Percentiles rank a stretch among this genome's conserved stretches.
phyloP scores from a whole-genome alignment of 225 moss, liverwort and hornwort genomes.

The Marchantia paleacea region DNA sequence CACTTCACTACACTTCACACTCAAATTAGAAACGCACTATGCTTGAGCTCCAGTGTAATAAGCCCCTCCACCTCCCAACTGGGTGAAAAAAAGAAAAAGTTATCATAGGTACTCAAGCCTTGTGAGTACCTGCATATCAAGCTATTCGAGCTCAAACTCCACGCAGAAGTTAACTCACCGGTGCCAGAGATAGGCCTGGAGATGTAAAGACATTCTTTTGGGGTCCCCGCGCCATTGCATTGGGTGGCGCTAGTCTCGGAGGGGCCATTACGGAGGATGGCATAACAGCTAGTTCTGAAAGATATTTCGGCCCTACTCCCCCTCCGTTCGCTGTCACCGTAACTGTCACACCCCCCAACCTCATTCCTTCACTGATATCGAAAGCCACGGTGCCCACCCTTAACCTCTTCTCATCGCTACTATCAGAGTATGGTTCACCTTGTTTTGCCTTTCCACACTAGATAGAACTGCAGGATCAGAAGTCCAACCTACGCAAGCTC shows the following conservation, averaged over 20 bases:
- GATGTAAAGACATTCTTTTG: slow-evolving; percentile 76
- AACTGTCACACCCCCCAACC: slow-evolving; percentile 84
- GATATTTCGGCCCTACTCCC: slow-evolving; percentile 43
- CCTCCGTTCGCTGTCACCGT: slow-evolving; percentile 68
- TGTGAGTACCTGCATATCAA: not conserved
- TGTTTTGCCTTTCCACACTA: not conserved
- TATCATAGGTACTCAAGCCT: slow-evolving; percentile 16
- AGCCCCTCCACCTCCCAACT: slow-evolving; percentile 5
- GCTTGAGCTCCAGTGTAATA: slow-evolving; percentile 7
- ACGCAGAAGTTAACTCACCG: slow-evolving; percentile 45
- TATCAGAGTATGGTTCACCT: not conserved
- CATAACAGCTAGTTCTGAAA: slow-evolving; percentile 83
- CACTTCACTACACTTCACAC: slow-evolving; percentile 23
- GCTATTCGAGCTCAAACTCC: slow-evolving; percentile 21
- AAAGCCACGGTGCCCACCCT: slow-evolving; percentile 23
- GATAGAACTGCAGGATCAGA: not conserved
- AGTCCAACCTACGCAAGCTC: not conserved
- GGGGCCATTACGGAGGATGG: slow-evolving; percentile 91
- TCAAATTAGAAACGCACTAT: slow-evolving; percentile 15
- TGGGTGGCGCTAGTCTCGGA: slow-evolving; percentile 73
- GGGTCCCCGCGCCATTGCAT: slow-evolving; percentile 59
- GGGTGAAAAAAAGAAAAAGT: not conserved
- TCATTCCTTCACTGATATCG: slow-evolving; percentile 62
- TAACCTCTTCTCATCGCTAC: slow-evolving; percentile 42
- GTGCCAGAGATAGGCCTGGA: slow-evolving; percentile 72